Evolutionary conservation across 495 filamentous ascomycete species (phyloP).

Genomic region (Elaphomyces granulatus): DNA sequence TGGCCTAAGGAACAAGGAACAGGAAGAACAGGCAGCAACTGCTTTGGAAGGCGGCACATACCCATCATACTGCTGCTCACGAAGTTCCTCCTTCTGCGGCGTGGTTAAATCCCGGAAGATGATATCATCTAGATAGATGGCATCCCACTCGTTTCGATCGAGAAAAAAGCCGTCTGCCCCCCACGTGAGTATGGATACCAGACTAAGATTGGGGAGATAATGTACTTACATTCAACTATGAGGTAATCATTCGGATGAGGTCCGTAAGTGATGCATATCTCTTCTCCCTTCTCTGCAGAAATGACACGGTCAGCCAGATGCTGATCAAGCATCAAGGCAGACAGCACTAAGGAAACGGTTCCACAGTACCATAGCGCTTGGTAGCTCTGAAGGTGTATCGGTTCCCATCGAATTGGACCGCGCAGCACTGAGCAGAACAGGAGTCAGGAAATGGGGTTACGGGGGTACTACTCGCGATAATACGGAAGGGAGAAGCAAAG

Average conservation of each 20-base stretch:
- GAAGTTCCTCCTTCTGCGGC: slow-evolving; percentile 35
- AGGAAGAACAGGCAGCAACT: too few species aligned
- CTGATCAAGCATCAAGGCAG: neutral
- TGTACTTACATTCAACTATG: slow-evolving; percentile 52
- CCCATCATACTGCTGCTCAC: slow-evolving; percentile 48
- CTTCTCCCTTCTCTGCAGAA: slow-evolving; percentile 39
- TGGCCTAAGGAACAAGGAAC: too few species aligned
- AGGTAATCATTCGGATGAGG: slow-evolving; percentile 67
- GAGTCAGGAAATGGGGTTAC: too few species aligned
- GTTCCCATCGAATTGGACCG: slow-evolving; percentile 41
- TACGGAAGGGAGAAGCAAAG: too few species aligned
- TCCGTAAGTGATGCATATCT: slow-evolving; percentile 72
- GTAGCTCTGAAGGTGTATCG: slow-evolving; percentile 47
- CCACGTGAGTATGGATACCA: neutral
- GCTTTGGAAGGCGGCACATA: too few species aligned
- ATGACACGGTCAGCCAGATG: neutral
- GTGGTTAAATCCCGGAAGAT: slow-evolving; percentile 39
- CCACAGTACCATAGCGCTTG: slow-evolving; percentile 39
- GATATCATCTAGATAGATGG: slow-evolving; percentile 51
- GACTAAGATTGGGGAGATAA: slow-evolving; percentile 4
- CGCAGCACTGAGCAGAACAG: too few species aligned
- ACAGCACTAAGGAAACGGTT: neutral
- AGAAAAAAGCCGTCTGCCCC: slow-evolving; percentile 59
- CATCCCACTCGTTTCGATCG: slow-evolving; percentile 51
- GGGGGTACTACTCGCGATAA: too few species aligned